A percentile compares a stretch with the other conserved stretches of the same genome.
These are phyloP conservation scores for Physaria fendleri DNA, from an alignment of 345 rosid species.

Conservation along the genomic window DNA sequence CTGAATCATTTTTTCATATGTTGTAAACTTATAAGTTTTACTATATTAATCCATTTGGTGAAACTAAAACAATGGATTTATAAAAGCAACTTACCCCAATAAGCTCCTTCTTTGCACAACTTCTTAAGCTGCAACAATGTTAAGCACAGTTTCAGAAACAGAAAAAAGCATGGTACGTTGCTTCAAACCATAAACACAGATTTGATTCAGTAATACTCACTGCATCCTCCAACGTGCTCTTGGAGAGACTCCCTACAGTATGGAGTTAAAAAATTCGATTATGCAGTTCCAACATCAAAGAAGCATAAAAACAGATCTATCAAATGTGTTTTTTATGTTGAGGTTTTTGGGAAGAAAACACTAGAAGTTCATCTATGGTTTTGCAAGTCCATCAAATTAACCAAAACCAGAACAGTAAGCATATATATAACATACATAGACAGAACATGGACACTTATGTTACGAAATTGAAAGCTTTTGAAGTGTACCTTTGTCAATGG, in stretches of 20 bases:
- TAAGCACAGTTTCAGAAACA: not conserved
- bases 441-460: not conserved
- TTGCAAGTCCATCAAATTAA: not conserved
- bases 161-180: not conserved
- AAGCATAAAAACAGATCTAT: not conserved
- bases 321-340: not conserved
- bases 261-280: not conserved
- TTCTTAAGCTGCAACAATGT: constrained; percentile 62
- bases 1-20: constrained; percentile 23
- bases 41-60: not conserved
- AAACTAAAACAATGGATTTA: not conserved
- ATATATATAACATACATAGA: not conserved
- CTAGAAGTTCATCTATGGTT: not conserved
- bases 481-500: constrained; percentile 64
- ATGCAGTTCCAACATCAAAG: not conserved
- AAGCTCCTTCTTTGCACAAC: constrained; percentile 84
- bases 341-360: not conserved
- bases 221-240: constrained; percentile 36
- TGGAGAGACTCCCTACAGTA: constrained; percentile 52
- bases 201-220: constrained; percentile 36
- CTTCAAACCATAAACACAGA: not conserved
- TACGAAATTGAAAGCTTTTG: not conserved
- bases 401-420: not conserved
- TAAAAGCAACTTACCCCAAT: constrained; percentile 56
- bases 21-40: not conserved